These are phyloP conservation scores for Vigna angularis DNA, from an alignment of 306 rosid species.

Conservation along the genomic window DNA sequence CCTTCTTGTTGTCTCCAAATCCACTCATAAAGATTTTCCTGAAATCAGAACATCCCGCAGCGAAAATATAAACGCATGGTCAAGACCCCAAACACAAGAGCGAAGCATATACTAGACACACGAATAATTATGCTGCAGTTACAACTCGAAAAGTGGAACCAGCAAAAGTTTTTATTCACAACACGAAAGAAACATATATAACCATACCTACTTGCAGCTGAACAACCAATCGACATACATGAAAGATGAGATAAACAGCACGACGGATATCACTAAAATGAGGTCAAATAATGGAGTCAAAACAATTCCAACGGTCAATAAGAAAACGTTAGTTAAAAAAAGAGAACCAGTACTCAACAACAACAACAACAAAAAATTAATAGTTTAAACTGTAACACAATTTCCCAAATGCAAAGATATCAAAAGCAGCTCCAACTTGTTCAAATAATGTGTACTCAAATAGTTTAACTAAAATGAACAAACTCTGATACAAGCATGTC, in stretches of 20 bases:
- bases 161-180: background rate
- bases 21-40: constrained; percentile 89
- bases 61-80: constrained; percentile 5
- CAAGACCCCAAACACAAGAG: background rate
- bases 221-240: background rate
- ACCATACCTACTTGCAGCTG: constrained; percentile 4
- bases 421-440: background rate
- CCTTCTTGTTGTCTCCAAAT: constrained; percentile 78
- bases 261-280: background rate
- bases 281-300: constrained; percentile 26
- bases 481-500: constrained; percentile 29
- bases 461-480: background rate
- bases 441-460: constrained; percentile 23
- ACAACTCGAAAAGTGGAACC: background rate
- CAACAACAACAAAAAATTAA: background rate
- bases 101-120: constrained; percentile 2
- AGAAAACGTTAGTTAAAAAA: background rate
- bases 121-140: background rate
- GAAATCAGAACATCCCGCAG: constrained; percentile 39
- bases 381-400: background rate
- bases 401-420: constrained; percentile 7
- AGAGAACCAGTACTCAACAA: background rate
- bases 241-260: constrained; percentile 4
- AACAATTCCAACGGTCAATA: background rate
- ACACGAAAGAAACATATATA: background rate